Evolutionary conservation across 2,329 filamentous ascomycete genomes (phyloP), one percentile per base, ranked within the genome.

Genomic region (Trichoderma endophyticum): DNA sequence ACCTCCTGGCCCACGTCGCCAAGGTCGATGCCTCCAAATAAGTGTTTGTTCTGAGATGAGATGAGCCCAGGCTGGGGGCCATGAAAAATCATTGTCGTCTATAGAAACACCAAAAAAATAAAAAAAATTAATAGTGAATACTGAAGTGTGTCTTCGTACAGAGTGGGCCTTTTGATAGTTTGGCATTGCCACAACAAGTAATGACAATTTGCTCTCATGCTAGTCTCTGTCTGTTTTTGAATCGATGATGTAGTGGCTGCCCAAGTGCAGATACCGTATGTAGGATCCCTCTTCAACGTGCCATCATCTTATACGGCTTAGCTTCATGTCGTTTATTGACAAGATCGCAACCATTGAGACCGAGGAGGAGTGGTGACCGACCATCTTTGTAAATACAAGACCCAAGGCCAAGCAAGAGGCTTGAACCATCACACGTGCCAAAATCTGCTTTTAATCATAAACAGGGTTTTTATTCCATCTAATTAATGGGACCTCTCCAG

Each of bases 1-100:
- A 96, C 86, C 92, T 96, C 80, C 82, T 90, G 83, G 87, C 88
- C 85, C 92, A 94, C 88, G 89, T 95, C 80, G 87, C 92, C 84
- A 93, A 93, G 88, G 91, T 92, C 76, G 93, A 95, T 80, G 88
- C 81, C 80, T 81, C 83, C 82, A 85, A 88, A 78, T 87, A 85
- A 82, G 76, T 66, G 57, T 21, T 32, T 24, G 24, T 26, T 57
- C 48, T 14, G 24, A 51, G 24, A 51, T 36, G 39, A 48, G 28
- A 43, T 60, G 57, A 28, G 30, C 24, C 68, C 59, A 21, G 12
- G 18, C 15, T 30, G 36, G 63, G 56, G n/a, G 32, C 15, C 28
- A 61, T n/a, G 32, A 39, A 51, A 34, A 51, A 34, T 15, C 56
- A 48, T 43, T 26, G 28, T 48, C 26, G 21, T 48, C 24, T 43